phyloP scores from a whole-genome alignment of 139 green algal genomes.

The Coccomyxa sp. region DNA sequence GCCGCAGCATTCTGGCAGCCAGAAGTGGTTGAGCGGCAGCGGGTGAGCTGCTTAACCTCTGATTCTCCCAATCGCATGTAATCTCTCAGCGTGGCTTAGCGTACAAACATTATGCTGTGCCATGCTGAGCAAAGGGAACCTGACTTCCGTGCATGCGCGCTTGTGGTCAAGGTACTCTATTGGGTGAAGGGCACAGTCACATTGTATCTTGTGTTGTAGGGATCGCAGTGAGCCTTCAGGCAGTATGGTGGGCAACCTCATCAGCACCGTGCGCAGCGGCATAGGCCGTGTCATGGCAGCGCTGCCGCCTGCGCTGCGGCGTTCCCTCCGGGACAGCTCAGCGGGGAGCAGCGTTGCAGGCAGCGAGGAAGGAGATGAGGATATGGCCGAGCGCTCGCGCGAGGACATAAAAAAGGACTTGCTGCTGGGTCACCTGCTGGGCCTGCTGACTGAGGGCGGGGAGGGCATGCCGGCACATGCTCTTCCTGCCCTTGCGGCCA shows the following conservation, averaged over 20 bases:
- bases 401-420: conserved; percentile 39
- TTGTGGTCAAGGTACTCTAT: no score
- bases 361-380: conserved; percentile 2
- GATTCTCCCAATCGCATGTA: no score
- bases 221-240: neutral
- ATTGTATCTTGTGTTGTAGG: no score
- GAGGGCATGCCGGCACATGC: conserved; percentile 35
- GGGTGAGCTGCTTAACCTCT: no score
- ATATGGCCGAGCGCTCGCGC: conserved; percentile 9
- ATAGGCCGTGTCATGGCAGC: neutral
- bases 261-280: conserved; percentile 17
- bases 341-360: neutral
- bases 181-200: no score
- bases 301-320: neutral
- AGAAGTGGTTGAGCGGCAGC: no score
- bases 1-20: neutral
- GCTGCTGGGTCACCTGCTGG: conserved; percentile 62
- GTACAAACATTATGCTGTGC: no score
- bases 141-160: no score
- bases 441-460: conserved; percentile 21
- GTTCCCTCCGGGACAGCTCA: neutral
- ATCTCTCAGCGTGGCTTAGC: no score
- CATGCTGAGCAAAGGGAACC: no score
- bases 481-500: conserved; percentile 43
- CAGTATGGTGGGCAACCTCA: conserved; percentile 24